phyloP scores from a whole-genome alignment of 192 early-diverging fungal genomes.

The Coemansia sp. region DNA sequence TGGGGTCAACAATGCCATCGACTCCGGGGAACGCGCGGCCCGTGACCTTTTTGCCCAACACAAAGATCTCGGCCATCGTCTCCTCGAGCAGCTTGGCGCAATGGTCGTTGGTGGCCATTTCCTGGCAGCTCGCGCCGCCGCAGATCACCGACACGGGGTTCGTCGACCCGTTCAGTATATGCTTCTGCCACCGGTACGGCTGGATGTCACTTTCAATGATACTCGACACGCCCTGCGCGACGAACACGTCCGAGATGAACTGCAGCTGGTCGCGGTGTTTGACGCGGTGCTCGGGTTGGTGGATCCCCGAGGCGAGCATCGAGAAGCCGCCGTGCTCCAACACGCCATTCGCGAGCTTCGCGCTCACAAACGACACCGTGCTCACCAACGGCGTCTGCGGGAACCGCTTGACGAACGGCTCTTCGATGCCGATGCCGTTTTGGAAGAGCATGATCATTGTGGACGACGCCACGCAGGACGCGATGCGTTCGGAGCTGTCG shows the following conservation, averaged over 20 bases:
- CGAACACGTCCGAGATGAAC: slow-evolving; percentile 23
- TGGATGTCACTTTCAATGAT: slow-evolving; percentile 45
- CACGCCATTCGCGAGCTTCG: slow-evolving; percentile 25
- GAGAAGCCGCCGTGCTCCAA: slow-evolving; percentile 48
- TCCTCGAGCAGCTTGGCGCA: slow-evolving; percentile 34
- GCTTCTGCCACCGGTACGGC: slow-evolving; percentile 53
- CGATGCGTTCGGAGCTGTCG: slow-evolving; percentile 31
- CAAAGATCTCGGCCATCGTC: slow-evolving; percentile 46
- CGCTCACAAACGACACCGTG: slow-evolving; percentile 43
- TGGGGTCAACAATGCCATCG: slow-evolving; percentile 42
- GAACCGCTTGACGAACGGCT: slow-evolving; percentile 30
- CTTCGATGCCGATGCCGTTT: slow-evolving; percentile 45
- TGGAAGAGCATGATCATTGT: slow-evolving; percentile 45
- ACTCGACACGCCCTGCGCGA: slow-evolving; percentile 29
- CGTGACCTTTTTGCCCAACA: slow-evolving; percentile 36
- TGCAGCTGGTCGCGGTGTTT: slow-evolving; percentile 8
- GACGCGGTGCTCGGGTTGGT: neutral
- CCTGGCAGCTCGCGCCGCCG: slow-evolving; percentile 39
- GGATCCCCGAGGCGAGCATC: slow-evolving; percentile 36
- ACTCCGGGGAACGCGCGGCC: slow-evolving; percentile 40
- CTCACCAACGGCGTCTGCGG: slow-evolving; percentile 25
- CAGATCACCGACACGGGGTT: slow-evolving; percentile 51
- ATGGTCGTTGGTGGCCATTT: slow-evolving; percentile 31
- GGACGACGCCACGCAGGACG: slow-evolving; percentile 6
- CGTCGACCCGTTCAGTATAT: slow-evolving; percentile 44